Conservation (phyloP, 1,284 basidiomycete genomes). For the Pulchroboletus neoregius region DNA sequence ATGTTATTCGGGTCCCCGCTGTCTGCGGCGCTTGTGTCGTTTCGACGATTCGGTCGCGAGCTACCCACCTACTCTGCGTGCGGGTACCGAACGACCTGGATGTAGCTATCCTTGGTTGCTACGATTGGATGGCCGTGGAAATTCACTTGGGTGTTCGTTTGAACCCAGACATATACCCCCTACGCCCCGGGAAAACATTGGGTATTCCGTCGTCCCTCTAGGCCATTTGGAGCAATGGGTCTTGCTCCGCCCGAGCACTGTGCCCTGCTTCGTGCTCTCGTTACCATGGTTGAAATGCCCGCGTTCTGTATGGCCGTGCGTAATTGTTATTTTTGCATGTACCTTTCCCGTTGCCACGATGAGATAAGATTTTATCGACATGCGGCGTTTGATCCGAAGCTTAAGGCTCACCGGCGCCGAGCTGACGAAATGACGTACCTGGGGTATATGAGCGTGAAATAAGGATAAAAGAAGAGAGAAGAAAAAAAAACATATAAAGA, state of each 20-base stretch:
- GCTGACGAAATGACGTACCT: constrained; percentile 28
- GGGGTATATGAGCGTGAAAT: constrained; percentile 20
- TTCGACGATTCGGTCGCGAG: background rate
- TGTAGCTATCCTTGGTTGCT: no score
- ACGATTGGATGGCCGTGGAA: no score
- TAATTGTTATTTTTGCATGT: constrained; percentile 1
- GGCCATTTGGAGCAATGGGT: background rate
- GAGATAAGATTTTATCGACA: constrained; percentile 25
- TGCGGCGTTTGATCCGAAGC: constrained; percentile 27
- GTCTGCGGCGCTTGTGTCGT: background rate
- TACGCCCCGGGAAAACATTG: no score
- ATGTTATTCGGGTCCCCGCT: background rate
- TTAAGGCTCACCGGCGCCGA: no score
- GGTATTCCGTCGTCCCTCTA: no score
- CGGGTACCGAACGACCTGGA: no score
- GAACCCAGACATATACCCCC: no score
- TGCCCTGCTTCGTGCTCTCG: no score
- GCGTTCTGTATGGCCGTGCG: background rate
- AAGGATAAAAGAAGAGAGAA: background rate
- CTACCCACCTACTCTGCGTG: no score
- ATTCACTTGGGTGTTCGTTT: no score
- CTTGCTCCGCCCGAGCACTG: background rate
- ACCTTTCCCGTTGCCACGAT: constrained; percentile 9
- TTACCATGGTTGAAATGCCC: no score
- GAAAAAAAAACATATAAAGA: background rate